Conservation (phyloP, 1,139 yeast genomes). For the Meyerozyma carpophila region DNA sequence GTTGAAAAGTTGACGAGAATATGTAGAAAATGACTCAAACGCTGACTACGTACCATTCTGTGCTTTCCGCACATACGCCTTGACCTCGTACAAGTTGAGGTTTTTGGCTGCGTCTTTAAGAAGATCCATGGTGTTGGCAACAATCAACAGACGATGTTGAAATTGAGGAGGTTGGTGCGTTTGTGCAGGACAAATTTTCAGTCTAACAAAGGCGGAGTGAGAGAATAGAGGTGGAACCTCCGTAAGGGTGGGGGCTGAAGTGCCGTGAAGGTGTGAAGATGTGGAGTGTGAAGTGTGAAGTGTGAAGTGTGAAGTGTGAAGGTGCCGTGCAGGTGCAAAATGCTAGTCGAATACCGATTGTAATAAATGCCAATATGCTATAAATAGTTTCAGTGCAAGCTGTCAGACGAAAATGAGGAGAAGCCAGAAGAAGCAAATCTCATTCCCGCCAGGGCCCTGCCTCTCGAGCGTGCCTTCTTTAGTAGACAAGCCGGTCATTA, state of each 20-base stretch:
- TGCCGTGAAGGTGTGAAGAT: too few relatives aligned
- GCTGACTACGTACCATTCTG: constrained; percentile 61
- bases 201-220: neutral
- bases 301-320: too few relatives aligned
- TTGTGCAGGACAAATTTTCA: constrained; percentile 2
- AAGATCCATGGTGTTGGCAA: constrained; percentile 45
- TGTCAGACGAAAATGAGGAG: neutral
- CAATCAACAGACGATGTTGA: constrained; percentile 1
- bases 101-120: constrained; percentile 72
- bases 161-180: neutral
- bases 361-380: neutral
- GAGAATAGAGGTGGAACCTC: too few relatives aligned
- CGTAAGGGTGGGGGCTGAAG: too few relatives aligned
- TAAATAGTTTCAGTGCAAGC: neutral
- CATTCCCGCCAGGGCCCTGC: neutral
- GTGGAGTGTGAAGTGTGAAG: too few relatives aligned
- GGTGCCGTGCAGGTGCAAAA: too few relatives aligned
- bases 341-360: neutral
- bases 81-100: constrained; percentile 87
- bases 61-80: constrained; percentile 95
- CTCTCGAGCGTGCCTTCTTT: neutral
- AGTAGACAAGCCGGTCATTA: too few relatives aligned
- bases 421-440: too few relatives aligned
- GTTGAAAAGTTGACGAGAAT: neutral
- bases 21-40: neutral